Conservation (phyloP, 2,329 filamentous ascomycete species). For the Teratosphaeria nubilosa region DNA sequence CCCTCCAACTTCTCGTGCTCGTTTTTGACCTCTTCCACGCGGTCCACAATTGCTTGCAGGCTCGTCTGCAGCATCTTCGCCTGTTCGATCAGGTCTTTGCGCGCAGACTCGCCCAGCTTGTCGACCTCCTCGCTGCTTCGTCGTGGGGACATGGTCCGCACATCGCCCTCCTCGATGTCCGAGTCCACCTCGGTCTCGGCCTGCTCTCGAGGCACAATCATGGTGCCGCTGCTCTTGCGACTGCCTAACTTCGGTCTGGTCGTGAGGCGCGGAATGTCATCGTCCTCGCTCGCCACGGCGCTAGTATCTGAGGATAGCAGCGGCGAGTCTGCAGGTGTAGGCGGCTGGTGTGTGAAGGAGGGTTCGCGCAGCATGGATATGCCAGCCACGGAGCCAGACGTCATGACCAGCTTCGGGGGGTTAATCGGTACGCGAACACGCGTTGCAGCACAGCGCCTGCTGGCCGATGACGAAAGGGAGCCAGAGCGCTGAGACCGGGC, state of each 20-base stretch:
- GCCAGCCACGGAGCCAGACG: slow-evolving; percentile 1
- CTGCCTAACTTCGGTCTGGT: slow-evolving; percentile 56
- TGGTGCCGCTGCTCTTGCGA: slow-evolving; percentile 67
- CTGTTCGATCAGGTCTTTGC: slow-evolving; percentile 59
- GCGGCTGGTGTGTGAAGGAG: slow-evolving; percentile 5
- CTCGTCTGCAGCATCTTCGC: slow-evolving; percentile 82
- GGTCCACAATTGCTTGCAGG: slow-evolving; percentile 78
- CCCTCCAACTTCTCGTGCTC: slow-evolving; percentile 95
- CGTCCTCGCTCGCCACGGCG: slow-evolving; percentile 24
- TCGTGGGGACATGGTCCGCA: slow-evolving; percentile 86
- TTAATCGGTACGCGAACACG: not conserved
- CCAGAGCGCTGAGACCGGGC: not conserved
- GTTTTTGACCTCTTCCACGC: slow-evolving; percentile 85
- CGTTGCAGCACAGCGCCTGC: not conserved
- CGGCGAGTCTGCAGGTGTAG: slow-evolving; percentile 7
- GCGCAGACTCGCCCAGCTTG: slow-evolving; percentile 71
- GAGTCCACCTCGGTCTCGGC: slow-evolving; percentile 54
- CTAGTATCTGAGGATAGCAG: slow-evolving; percentile 20
- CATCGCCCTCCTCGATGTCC: slow-evolving; percentile 71
- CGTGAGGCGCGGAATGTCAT: slow-evolving; percentile 14
- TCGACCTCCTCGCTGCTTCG: slow-evolving; percentile 86
- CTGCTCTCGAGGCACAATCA: slow-evolving; percentile 58
- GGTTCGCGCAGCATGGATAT: slow-evolving; percentile 16
- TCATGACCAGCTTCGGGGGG: not conserved
- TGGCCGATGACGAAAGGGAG: not conserved